phyloP scores from a whole-genome alignment of 2,329 filamentous ascomycete genomes.

The Immersiporthe knoxdaviesiana region DNA sequence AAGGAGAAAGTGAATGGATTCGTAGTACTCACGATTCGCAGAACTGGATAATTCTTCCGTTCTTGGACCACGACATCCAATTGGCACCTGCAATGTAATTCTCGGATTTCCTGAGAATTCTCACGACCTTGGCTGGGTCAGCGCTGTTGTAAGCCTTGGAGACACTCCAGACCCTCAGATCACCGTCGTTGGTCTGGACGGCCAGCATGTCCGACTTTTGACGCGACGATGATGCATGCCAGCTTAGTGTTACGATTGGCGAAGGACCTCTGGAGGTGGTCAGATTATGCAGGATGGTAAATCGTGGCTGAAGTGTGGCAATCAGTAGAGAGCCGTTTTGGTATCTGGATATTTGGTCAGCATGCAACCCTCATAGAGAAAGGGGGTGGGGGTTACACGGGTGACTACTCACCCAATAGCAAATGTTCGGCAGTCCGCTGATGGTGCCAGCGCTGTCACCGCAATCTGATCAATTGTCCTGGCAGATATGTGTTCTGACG shows the following conservation, averaged over 20 bases:
- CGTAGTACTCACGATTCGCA: conserved; percentile 75
- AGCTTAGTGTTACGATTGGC: conserved; percentile 82
- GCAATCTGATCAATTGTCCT: conserved; percentile 90
- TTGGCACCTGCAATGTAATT: conserved; percentile 75
- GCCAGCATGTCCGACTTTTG: conserved; percentile 99
- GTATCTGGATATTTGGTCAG: conserved; percentile 62
- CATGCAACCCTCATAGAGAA: conserved; percentile 11
- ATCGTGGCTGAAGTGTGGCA: conserved; percentile 84
- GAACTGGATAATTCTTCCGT: conserved; percentile 91
- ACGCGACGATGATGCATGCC: conserved; percentile 94
- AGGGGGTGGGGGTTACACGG: conserved; percentile 3
- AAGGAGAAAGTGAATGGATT: background rate
- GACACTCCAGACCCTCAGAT: conserved; percentile 95
- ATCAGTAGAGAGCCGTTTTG: conserved; percentile 93
- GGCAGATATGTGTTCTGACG: conserved; percentile 88
- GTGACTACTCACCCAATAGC: conserved; percentile 81
- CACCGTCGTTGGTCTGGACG: conserved; percentile 87
- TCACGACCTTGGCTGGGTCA: conserved; percentile 84
- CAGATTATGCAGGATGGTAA: conserved; percentile 91
- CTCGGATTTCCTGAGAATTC: conserved; percentile 81
- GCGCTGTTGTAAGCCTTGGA: conserved; percentile 74
- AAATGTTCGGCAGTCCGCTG: conserved; percentile 89
- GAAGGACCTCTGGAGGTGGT: conserved; percentile 84
- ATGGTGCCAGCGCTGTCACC: conserved; percentile 89
- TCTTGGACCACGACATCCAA: conserved; percentile 99